Base-by-base conservation (phyloP, 805 yeast genomes). In the Yarrowia phangngaensis region DNA sequence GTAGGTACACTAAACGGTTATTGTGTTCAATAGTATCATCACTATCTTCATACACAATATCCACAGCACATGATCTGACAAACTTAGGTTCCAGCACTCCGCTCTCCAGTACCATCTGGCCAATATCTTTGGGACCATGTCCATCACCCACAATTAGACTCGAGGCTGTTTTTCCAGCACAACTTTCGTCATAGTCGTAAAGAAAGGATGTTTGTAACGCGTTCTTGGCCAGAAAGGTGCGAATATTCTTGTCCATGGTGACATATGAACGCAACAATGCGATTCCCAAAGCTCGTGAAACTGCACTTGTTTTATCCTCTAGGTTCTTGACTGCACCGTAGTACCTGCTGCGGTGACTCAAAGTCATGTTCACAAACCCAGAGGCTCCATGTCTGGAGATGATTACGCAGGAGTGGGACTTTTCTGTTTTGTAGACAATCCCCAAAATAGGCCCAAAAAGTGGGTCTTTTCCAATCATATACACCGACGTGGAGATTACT, bases 81-180 rank as follows among this genome's bases (percentile, higher is more conserved):
- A 53, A 56, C 36, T 72, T 70, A 3, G 73, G 68, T 52, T 76
- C 80, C 30, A 82, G 56, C 51, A 78, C 60, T 12, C 96, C 86
- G 57, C 73, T 50, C 38, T 75, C 64, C n/a, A 78, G 58, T 8
- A 90, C 55, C 28, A 71, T 67, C 23, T 63, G 56, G 3, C 95
- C 92, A 13, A 84, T 63, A 4, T 75, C 75, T 0, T 60, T 56
- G 0, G 94, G 87, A 0, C 75, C 63, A 48, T 66, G 69, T 3
- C 73, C 68, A 6, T 73, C 69, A 3, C 85, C 65, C 2, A 81
- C 66, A 3, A 58, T 58, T 82, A 89, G 81, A 11, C 67, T 54
- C 23, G 83, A 76, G 0, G 96, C 95, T 20, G 85, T 60, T 8
- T 74, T 73, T 0, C 97, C 97, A 1, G 96, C 95, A 48, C 75